These are phyloP conservation scores for Solanum bukasovii DNA, from an alignment of 257 asterid species.

Conservation along the genomic window DNA sequence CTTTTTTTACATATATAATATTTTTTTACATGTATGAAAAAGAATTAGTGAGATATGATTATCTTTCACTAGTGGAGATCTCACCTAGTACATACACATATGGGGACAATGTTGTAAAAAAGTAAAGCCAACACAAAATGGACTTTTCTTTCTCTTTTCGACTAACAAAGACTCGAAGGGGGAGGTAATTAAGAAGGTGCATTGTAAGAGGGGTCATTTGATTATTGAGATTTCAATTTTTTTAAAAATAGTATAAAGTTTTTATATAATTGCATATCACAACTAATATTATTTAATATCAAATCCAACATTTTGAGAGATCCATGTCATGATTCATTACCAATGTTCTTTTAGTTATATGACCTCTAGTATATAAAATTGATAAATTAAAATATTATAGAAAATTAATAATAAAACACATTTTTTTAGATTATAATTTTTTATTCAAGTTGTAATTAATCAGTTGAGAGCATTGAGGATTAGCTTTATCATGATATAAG, in stretches of 20 bases:
- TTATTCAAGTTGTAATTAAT: neutral
- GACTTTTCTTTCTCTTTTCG: neutral
- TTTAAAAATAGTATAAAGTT: neutral
- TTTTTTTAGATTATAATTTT: too few species aligned
- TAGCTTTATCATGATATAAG: neutral
- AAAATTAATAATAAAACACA: neutral
- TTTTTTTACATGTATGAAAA: neutral
- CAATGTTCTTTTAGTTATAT: neutral
- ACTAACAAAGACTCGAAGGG: neutral
- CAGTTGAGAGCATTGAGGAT: neutral
- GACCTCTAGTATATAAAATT: neutral
- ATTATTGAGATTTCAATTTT: neutral
- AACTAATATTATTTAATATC: neutral
- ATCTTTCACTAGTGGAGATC: neutral
- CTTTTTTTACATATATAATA: neutral
- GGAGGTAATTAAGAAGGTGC: neutral
- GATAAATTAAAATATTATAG: neutral
- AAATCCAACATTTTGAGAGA: neutral
- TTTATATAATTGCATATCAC: neutral
- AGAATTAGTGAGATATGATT: neutral
- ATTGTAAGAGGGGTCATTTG: neutral
- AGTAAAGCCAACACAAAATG: neutral
- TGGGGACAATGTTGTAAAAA: neutral
- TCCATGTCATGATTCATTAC: neutral
- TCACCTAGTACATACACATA: neutral